Conservation (phyloP, 1,284 basidiomycete species). For the Puccinia polysora region DNA sequence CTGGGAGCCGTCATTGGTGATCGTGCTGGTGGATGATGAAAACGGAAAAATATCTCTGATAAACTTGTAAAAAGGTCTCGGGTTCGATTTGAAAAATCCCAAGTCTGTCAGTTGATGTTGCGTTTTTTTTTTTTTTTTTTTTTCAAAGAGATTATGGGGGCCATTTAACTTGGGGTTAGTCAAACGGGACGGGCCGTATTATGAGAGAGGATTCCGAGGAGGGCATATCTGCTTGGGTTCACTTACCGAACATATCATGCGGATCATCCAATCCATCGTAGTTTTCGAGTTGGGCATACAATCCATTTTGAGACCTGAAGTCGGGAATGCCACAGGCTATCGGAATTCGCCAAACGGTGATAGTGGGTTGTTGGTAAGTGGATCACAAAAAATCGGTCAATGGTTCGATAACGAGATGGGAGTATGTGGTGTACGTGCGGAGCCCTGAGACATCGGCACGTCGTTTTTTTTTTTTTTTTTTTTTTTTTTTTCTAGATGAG, state of each 20-base stretch:
- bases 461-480: too few species aligned
- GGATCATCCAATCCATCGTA: slow-evolving; percentile 67
- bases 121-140: slow-evolving; percentile 6
- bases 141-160: neutral
- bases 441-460: too few species aligned
- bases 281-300: slow-evolving; percentile 74
- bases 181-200: slow-evolving; percentile 32
- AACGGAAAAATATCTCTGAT: slow-evolving; percentile 55
- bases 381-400: too few species aligned
- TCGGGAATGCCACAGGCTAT: slow-evolving; percentile 59
- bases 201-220: slow-evolving; percentile 39
- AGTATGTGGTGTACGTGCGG: too few species aligned
- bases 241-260: slow-evolving; percentile 96
- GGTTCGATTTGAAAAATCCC: slow-evolving; percentile 77
- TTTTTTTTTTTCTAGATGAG: too few species aligned
- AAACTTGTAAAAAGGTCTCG: slow-evolving; percentile 65
- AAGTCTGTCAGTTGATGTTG: slow-evolving; percentile 61
- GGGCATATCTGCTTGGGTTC: slow-evolving; percentile 7
- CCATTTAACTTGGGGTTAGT: neutral
- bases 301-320: slow-evolving; percentile 75
- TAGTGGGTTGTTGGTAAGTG: too few species aligned
- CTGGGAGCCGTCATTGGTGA: slow-evolving; percentile 58
- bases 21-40: slow-evolving; percentile 63
- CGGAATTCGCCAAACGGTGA: neutral
- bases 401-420: too few species aligned